A percentile compares a stretch with the other conserved stretches of the same genome.
These are phyloP conservation scores for Quercus cerris DNA, from an alignment of 306 rosid genomes.

Conservation along the genomic window DNA sequence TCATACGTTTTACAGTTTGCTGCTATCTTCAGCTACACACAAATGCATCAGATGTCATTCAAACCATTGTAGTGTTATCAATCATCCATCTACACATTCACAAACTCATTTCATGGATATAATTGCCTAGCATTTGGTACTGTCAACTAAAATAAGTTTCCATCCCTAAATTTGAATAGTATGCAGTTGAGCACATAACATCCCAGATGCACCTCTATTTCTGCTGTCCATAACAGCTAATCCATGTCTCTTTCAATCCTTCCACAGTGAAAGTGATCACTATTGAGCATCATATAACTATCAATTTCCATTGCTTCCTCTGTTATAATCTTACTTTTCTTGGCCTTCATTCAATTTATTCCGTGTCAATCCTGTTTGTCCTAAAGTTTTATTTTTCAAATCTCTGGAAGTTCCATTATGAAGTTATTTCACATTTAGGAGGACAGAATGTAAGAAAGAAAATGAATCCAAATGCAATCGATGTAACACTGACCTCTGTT, in stretches of 20 bases:
- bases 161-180: too few species aligned
- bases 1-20: too few species aligned
- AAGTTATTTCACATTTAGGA: neutral
- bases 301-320: neutral
- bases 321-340: neutral
- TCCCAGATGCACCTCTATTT: neutral
- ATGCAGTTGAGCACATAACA: too few species aligned
- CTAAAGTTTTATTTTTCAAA: neutral
- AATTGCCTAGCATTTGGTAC: too few species aligned
- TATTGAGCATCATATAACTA: neutral
- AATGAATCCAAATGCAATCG: neutral
- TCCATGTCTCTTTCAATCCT: neutral
- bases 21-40: too few species aligned
- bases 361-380: neutral
- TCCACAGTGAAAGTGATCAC: neutral
- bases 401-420: neutral
- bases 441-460: neutral
- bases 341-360: neutral
- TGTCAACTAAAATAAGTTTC: too few species aligned
- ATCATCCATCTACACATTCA: too few species aligned
- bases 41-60: too few species aligned
- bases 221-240: neutral
- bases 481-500: slow-evolving; percentile 64
- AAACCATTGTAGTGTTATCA: too few species aligned
- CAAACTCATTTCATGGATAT: too few species aligned